A percentile compares a stretch with the other conserved stretches of the same genome.
Conservation (phyloP, 495 filamentous ascomycete species). For the Lasiosphaeria miniovina region DNA sequence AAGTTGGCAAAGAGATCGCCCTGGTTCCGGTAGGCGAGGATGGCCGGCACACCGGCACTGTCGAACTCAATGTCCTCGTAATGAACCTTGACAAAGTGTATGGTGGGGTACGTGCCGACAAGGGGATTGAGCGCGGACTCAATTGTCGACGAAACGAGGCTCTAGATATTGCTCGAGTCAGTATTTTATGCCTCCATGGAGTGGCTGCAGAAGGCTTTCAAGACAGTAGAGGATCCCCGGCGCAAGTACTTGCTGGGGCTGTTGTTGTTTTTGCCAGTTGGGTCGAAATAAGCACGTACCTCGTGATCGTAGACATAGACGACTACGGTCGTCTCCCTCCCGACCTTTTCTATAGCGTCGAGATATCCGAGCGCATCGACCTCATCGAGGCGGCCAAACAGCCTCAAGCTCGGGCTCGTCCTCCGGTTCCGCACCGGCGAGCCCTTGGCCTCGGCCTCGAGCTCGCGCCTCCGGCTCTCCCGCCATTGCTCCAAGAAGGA, state of each 20-base stretch:
- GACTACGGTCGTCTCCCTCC: constrained; percentile 79
- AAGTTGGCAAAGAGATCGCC: constrained; percentile 90
- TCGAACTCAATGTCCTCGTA: constrained; percentile 95
- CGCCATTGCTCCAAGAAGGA: constrained; percentile 83
- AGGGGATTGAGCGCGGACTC: constrained; percentile 73
- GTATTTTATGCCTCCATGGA: constrained; percentile 13
- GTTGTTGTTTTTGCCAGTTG: not conserved
- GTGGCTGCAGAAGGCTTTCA: not conserved
- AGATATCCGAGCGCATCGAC: constrained; percentile 92
- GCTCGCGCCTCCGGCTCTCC: constrained; percentile 69
- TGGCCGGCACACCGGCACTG: constrained; percentile 78
- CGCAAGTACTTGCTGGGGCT: too few species aligned
- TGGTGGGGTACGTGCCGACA: constrained; percentile 62
- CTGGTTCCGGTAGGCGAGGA: constrained; percentile 79
- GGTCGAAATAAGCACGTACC: constrained; percentile 51
- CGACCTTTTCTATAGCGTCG: constrained; percentile 89
- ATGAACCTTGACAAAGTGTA: constrained; percentile 88
- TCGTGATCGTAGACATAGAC: constrained; percentile 90
- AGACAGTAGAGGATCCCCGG: too few species aligned
- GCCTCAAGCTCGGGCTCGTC: constrained; percentile 67
- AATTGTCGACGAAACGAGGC: constrained; percentile 66
- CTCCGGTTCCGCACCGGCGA: constrained; percentile 48
- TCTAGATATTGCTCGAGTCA: constrained; percentile 49
- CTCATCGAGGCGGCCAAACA: constrained; percentile 72
- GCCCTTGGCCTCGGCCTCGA: constrained; percentile 53